phyloP scores from a whole-genome alignment of 345 rosid genomes.

The Physaria fendleri region DNA sequence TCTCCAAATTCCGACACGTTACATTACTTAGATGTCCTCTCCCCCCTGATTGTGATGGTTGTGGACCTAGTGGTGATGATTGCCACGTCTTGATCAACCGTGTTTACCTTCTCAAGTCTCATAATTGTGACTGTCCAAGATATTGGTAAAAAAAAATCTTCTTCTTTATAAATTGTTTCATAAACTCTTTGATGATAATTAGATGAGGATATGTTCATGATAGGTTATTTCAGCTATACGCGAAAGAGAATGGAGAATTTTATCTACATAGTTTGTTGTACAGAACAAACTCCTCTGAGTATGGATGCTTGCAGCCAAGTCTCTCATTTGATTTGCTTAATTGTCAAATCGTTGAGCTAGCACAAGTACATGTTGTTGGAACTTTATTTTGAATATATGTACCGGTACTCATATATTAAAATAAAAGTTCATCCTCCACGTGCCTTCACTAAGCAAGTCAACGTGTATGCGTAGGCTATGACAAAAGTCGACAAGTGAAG shows the following conservation, averaged over 20 bases:
- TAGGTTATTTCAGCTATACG: conserved; percentile 17
- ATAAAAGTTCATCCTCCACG: too few species aligned
- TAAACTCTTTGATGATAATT: neutral
- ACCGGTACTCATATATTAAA: too few species aligned
- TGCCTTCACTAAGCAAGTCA: too few species aligned
- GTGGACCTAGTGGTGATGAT: conserved; percentile 1
- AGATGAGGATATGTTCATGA: neutral
- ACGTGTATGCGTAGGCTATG: too few species aligned
- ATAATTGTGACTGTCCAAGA: neutral
- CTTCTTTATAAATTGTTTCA: neutral
- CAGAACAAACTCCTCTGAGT: neutral
- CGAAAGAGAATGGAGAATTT: neutral
- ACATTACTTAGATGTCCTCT: neutral
- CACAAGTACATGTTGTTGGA: conserved; percentile 16
- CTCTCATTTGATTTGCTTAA: conserved; percentile 10
- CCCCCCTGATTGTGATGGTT: neutral
- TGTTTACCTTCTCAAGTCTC: conserved; percentile 11
- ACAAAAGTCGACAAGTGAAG: too few species aligned
- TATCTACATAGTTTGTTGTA: neutral
- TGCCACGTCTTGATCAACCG: neutral
- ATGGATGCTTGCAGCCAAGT: neutral
- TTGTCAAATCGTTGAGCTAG: conserved; percentile 9
- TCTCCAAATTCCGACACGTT: neutral
- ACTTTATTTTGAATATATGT: too few species aligned
- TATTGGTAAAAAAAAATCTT: neutral